Evolutionary conservation across 306 rosid genomes (phyloP).

Genomic region (Alnus glutinosa): DNA sequence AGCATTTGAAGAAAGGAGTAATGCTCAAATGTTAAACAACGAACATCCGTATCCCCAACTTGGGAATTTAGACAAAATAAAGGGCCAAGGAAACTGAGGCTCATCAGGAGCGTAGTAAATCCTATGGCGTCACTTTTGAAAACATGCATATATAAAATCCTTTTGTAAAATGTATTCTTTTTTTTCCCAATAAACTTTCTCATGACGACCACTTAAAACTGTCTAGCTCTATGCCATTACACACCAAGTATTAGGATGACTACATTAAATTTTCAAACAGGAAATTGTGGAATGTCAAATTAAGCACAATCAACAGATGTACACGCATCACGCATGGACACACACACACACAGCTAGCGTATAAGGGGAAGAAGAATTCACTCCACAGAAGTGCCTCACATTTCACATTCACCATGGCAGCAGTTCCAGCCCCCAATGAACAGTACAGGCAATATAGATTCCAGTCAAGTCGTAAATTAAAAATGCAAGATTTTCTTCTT

Average conservation of each 20-base stretch:
- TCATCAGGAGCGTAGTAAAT: neutral
- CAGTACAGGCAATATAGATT: neutral
- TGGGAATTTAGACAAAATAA: neutral
- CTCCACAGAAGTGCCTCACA: neutral
- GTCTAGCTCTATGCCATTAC: too few relatives aligned
- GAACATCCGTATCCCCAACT: neutral
- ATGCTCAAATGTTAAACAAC: neutral
- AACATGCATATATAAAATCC: too few relatives aligned
- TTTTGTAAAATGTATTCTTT: too few relatives aligned
- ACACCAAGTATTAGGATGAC: too few relatives aligned
- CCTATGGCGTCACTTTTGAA: too few relatives aligned
- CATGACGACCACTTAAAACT: too few relatives aligned
- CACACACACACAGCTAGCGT: neutral
- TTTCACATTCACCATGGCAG: neutral
- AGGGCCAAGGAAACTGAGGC: neutral
- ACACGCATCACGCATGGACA: neutral
- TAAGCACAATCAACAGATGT: neutral
- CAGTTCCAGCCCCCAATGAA: neutral
- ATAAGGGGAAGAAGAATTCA: neutral
- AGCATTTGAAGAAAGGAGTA: neutral
- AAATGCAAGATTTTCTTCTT: neutral
- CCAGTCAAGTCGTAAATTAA: neutral
- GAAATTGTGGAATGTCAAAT: too few relatives aligned
- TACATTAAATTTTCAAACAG: too few relatives aligned
- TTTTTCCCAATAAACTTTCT: too few relatives aligned